Base-by-base conservation (phyloP, 2,329 filamentous ascomycete genomes). In the Colletotrichum plurivorum region DNA sequence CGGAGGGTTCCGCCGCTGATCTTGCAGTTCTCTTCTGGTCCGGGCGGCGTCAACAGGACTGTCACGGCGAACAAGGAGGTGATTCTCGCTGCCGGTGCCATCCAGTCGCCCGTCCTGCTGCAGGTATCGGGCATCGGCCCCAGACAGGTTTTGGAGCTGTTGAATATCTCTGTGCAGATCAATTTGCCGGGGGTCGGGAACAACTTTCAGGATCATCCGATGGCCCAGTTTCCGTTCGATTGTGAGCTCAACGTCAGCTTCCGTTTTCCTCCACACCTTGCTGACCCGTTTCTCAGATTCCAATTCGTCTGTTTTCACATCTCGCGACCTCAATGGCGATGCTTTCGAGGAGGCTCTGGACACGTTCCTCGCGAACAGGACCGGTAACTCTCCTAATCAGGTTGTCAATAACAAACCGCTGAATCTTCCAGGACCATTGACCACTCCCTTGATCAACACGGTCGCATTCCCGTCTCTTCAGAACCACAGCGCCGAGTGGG, bases 41-140 rank as follows among this genome's bases (percentile, higher is more conserved):
- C 31, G 1, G 16, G 20, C 7, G 43, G 22, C 39, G 7, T 76
- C 22, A 59, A 61, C n/a, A 49, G 46, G 43, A 62, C 56, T 5
- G 39, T 59, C 8, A 55, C 46, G 2, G 73, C 72, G 1, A 73
- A 60, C 13, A 80, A 77, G 25, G 84, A 86, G 65, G 79, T 85
- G 4, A 80, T 85, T 31, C 55, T 86, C 0, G 76, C 78, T 1
- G 81, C 81, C 1, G 84, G 84, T 1, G 75, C 78, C 0, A 78
- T 85, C 57, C 78, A 83, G 48, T 79, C 79, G 1, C 84, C 84
- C 2, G 76, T 79, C 20, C 72, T 86, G n/a, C 76, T 86, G 3
- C 80, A 85, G 69, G 73, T 83, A n/a, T 80, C 79, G 15, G 79
- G 78, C 0, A 77, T 80, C 48, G 79, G 78, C 1, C 76, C 78